Conservation (phyloP, 306 rosid species). For the Lathyrus aphaca region DNA sequence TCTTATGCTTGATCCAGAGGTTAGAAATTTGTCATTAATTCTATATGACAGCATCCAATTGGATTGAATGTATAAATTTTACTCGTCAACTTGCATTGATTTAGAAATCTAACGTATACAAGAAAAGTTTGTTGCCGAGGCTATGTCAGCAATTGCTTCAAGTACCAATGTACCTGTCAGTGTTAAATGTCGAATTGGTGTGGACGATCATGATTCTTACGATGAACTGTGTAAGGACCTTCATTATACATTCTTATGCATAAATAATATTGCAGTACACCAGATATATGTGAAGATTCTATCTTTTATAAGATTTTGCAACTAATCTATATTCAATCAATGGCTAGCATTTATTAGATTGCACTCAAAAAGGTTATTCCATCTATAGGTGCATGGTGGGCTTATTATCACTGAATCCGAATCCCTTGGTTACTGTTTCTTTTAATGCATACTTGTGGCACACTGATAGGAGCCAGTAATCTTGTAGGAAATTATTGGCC, state of each 20-base stretch:
- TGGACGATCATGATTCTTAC: slow-evolving; percentile 88
- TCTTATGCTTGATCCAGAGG: slow-evolving; percentile 98
- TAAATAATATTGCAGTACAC: neutral
- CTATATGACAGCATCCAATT: slow-evolving; percentile 29
- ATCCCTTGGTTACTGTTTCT: slow-evolving; percentile 21
- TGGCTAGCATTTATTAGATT: slow-evolving; percentile 8
- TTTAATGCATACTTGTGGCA: neutral
- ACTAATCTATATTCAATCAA: slow-evolving; percentile 14
- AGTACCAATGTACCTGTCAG: slow-evolving; percentile 80
- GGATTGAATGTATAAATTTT: slow-evolving; percentile 23
- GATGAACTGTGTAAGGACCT: slow-evolving; percentile 82
- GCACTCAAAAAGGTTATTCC: slow-evolving; percentile 12
- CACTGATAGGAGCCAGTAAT: slow-evolving; percentile 14
- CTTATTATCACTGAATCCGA: slow-evolving; percentile 24
- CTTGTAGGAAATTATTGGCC: slow-evolving; percentile 9
- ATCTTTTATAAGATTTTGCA: neutral
- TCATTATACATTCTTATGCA: slow-evolving; percentile 28
- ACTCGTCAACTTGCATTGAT: slow-evolving; percentile 45
- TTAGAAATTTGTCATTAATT: slow-evolving; percentile 48
- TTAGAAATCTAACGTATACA: slow-evolving; percentile 52
- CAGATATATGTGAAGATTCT: slow-evolving; percentile 7
- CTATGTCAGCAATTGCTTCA: slow-evolving; percentile 96
- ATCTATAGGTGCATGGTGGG: slow-evolving; percentile 19
- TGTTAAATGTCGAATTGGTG: slow-evolving; percentile 95
- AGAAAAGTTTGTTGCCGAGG: slow-evolving; percentile 95